Conservation (phyloP, 805 yeast genomes). For the Zygoascus bituminiphila region DNA sequence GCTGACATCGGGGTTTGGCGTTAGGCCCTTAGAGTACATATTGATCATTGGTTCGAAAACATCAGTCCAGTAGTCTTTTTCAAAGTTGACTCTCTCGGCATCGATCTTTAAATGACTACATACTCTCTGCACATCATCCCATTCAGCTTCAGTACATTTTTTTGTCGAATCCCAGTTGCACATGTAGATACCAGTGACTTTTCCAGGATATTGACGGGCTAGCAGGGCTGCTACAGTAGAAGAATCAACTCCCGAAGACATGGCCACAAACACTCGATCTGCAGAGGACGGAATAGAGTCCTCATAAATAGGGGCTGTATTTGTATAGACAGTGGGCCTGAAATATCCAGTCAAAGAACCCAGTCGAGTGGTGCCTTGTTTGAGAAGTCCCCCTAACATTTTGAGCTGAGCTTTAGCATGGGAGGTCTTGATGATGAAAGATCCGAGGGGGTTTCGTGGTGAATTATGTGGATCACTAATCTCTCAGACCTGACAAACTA, state of each 20-base stretch:
- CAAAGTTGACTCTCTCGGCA: slow-evolving; percentile 72
- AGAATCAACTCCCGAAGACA: slow-evolving; percentile 97
- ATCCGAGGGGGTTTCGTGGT: no score
- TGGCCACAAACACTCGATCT: slow-evolving; percentile 72
- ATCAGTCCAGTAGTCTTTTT: slow-evolving; percentile 83
- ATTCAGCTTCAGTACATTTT: slow-evolving; percentile 75
- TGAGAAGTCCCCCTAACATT: no score
- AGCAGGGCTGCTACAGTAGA: slow-evolving; percentile 75
- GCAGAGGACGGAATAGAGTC: slow-evolving; percentile 15
- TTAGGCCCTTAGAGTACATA: slow-evolving; percentile 58
- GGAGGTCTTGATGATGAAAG: no score
- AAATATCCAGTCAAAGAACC: no score
- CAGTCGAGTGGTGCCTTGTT: no score
- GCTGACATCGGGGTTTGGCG: slow-evolving; percentile 92
- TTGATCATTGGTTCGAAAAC: slow-evolving; percentile 91
- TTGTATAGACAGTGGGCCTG: no score
- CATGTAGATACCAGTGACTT: slow-evolving; percentile 84
- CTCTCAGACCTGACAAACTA: no score
- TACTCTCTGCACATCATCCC: slow-evolving; percentile 72
- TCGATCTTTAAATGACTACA: slow-evolving; percentile 55
- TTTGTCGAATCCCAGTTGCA: slow-evolving; percentile 67
- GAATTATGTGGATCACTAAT: no score
- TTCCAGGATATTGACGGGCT: slow-evolving; percentile 36
- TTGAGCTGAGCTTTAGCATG: no score
- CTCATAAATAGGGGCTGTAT: neutral